Base-by-base conservation (phyloP, 176 grass and related monocot species). In the Paspalum notatum region DNA sequence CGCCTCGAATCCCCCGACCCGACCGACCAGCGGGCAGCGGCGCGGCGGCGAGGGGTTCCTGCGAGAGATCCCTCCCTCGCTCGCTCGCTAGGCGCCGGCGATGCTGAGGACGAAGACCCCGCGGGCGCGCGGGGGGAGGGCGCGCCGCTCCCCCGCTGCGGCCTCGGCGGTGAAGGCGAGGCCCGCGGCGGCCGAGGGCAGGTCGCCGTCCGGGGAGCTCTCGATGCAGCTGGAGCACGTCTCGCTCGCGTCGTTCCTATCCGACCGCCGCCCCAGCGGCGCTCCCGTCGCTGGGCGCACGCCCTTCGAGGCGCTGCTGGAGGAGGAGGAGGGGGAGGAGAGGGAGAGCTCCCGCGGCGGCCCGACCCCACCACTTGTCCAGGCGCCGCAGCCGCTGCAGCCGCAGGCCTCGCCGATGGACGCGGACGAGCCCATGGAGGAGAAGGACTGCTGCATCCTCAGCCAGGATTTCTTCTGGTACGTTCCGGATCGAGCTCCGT, bases 391-490 rank as follows among this genome's bases (percentile, higher is more conserved):
- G 8, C 74, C 22, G 0, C 40, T 47, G 22, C n/a, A 0, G 62
- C 45, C 5, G 27, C 57, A 83, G 51, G 38, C 32, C 14, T 32
- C 44, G 6, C 60, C 74, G 18, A 10, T 78, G 58, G 85, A 92
- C 21, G 49, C 74, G 7, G 92, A 92, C 49, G 92, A 91, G 20
- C 56, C 46, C 55, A 81, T 79, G 82, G 90, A 90, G 59, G 89
- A 94, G 76, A 94, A 78, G 79, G 91, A 94, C 45, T 67, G 27
- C 85, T 91, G 86, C 76, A 95, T 98, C 61, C 95, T 98, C 50
- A 98, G 92, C 55, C 92, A 98, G 81, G 95, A 98, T 85, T 93
- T 98, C 88, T 95, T 98, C 81, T 98, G 95, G 95, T 93, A 82
- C 12, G 62, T 72, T 76, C 41, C 24, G 32, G 52, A 20, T 50